Evolutionary conservation across 768 basidiomycete species (phyloP), one percentile per base, ranked within the genome.

Genomic region (Sarcomyxa edulis): DNA sequence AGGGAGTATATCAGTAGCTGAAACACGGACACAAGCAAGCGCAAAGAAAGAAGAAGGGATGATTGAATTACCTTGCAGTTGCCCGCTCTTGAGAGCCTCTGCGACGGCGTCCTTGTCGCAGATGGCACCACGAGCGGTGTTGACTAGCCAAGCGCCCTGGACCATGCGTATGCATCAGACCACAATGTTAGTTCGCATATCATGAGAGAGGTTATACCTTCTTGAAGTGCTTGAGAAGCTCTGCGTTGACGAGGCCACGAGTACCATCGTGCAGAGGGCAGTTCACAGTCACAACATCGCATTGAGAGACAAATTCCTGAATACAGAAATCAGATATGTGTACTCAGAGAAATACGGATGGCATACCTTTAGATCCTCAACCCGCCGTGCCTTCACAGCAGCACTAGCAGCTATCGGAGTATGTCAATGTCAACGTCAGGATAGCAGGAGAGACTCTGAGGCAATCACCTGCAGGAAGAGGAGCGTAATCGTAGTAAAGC

Each of bases 91-190:
- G 40, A 95, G 57, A 9, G 91, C 89, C 0, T 56, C 78, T 4
- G 82, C 80, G 43, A 94, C 82, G 29, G 78, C 89, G 44, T 90
- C 78, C 48, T 79, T 79, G 62, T 89, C 81, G 56, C 86, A 90
- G 52, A 95, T 91, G 29, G 92, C 92, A 30, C 92, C 92, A 49
- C 90, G 87, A 36, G 89, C 88, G 19, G 89, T 91, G 75, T 95
- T 95, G 54, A 95, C 83, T 51, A 94, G 77, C 84, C 85, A 92
- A 11, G 90, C 76, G 34, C 89, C 91, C 58, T 37, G 24, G 16
- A 10, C 6, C 14, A 8, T 37, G 35, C 24, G 35, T 8, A n/a
- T 6, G 2, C 19, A 14, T 7, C 24, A 14, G 27, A 14, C 12
- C n/a, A n/a, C n/a, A n/a, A n/a, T n/a, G n/a, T n/a, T n/a, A n/a